phyloP scores from a whole-genome alignment of 106 monocot genomes.

The Alisma plantagoaquatica region DNA sequence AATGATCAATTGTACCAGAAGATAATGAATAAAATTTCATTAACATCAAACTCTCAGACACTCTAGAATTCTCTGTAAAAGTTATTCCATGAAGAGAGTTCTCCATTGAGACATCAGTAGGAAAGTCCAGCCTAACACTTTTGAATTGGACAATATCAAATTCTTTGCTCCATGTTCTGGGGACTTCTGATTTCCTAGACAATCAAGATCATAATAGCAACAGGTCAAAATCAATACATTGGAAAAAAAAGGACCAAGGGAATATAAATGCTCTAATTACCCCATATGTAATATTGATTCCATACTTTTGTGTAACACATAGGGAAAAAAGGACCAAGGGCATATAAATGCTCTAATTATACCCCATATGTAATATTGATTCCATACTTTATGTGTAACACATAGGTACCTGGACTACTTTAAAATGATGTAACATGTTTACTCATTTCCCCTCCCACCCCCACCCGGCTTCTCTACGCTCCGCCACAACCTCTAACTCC shows the following conservation, averaged over 20 bases:
- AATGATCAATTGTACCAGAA: constrained; percentile 13
- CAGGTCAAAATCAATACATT: constrained; percentile 1
- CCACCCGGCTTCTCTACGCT: too few species aligned
- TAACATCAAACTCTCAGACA: constrained; percentile 19
- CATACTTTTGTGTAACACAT: too few species aligned
- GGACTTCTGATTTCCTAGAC: constrained; percentile 14
- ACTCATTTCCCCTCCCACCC: too few species aligned
- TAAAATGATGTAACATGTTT: too few species aligned
- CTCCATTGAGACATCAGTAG: not conserved
- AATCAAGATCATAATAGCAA: not conserved
- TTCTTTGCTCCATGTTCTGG: constrained; percentile 3
- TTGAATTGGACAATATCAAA: constrained; percentile 4
- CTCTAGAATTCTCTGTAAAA: constrained; percentile 17
- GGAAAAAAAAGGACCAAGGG: not conserved
- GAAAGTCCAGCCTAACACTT: not conserved
- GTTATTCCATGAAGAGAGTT: not conserved
- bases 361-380: too few species aligned
- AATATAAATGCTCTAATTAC: too few species aligned
- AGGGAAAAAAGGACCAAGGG: not conserved
- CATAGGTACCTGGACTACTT: too few species aligned
- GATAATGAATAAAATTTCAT: constrained; percentile 33
- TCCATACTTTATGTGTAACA: too few species aligned
- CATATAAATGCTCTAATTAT: too few species aligned
- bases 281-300: too few species aligned
- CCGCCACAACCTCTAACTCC: too few species aligned